Evolutionary conservation across 202 grass and related monocot species (phyloP).

Genomic region (Panicum virgatum): DNA sequence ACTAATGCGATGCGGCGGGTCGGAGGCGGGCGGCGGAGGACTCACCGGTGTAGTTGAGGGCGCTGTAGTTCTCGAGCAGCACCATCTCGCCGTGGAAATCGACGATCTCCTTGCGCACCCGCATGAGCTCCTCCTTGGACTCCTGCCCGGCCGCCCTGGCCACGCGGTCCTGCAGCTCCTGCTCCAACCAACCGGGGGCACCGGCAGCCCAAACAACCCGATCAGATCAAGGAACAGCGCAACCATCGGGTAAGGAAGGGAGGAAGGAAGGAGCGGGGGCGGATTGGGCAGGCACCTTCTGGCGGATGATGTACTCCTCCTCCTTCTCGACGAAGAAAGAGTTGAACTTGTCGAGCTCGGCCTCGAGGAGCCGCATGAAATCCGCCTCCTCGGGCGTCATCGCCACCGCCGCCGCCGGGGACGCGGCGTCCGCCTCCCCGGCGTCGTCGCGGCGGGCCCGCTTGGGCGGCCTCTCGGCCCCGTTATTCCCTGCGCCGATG

Average conservation of each 20-base stretch:
- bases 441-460: constrained; percentile 50
- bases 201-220: neutral
- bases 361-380: constrained; percentile 83
- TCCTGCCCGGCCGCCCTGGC: constrained; percentile 54
- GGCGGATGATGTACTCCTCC: constrained; percentile 98
- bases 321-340: constrained; percentile 94
- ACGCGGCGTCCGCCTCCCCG: constrained; percentile 7
- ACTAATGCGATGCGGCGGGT: neutral
- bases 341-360: constrained; percentile 95
- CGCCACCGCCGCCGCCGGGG: neutral
- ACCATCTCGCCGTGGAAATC: constrained; percentile 98
- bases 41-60: constrained; percentile 91
- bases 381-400: constrained; percentile 73
- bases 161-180: constrained; percentile 86
- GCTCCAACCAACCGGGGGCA: constrained; percentile 1
- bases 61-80: constrained; percentile 96
- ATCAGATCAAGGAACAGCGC: constrained; percentile 30
- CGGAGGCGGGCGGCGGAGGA: neutral
- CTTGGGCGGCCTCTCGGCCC: constrained; percentile 57
- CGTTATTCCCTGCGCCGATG: constrained; percentile 42
- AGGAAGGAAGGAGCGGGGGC: neutral
- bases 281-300: constrained; percentile 58
- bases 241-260: neutral
- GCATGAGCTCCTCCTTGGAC: constrained; percentile 78
- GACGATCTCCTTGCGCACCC: constrained; percentile 90